Evolutionary conservation across 2,329 filamentous ascomycete species (phyloP).

Genomic region (Aspergillus pseudotamarii): DNA sequence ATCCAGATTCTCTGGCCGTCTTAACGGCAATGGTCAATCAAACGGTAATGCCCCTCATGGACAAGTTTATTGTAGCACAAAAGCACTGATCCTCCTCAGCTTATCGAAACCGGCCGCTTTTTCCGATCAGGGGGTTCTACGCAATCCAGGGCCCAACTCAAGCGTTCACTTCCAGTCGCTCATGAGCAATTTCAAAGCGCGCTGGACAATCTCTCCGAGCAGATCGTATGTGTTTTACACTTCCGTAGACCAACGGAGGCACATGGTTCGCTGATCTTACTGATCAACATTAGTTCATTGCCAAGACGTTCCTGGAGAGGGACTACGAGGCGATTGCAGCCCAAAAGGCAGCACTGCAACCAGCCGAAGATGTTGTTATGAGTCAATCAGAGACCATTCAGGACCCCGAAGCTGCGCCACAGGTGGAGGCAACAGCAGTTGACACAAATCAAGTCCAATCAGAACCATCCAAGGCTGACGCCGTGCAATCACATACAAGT

Average conservation of each 20-base stretch:
- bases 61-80: background rate
- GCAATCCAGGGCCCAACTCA: slow-evolving; percentile 38
- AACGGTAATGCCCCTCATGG: slow-evolving; percentile 31
- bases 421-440: slow-evolving; percentile 22
- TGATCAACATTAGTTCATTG: slow-evolving; percentile 39
- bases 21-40: slow-evolving; percentile 41
- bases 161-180: slow-evolving; percentile 40
- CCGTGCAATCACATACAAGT: slow-evolving; percentile 16
- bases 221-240: slow-evolving; percentile 39
- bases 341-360: slow-evolving; percentile 31
- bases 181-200: slow-evolving; percentile 45
- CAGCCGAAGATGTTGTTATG: slow-evolving; percentile 35
- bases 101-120: slow-evolving; percentile 45
- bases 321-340: slow-evolving; percentile 43
- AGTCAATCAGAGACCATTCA: slow-evolving; percentile 22
- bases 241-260: background rate
- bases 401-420: slow-evolving; percentile 20
- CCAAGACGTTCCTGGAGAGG: slow-evolving; percentile 46
- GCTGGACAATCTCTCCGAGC: slow-evolving; percentile 44
- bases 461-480: slow-evolving; percentile 19
- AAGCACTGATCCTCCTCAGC: slow-evolving; percentile 33
- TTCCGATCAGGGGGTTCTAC: slow-evolving; percentile 41
- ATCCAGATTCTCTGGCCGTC: slow-evolving; percentile 39
- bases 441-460: slow-evolving; percentile 22
- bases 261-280: background rate